Conservation (phyloP, 2,329 filamentous ascomycete species). For the Chalara sp. region DNA sequence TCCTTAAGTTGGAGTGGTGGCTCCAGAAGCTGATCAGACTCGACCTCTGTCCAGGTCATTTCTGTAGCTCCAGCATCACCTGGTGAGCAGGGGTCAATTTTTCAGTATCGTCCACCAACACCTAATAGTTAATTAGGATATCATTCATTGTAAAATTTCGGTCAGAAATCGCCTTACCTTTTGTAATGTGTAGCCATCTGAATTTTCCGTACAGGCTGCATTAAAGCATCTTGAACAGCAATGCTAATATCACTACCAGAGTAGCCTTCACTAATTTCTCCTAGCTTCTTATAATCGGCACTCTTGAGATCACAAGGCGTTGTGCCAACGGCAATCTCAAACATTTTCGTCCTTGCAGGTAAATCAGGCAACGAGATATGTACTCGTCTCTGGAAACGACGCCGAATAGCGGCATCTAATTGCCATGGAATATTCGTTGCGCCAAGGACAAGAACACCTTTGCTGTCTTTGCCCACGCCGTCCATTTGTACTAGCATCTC, state of each 20-base stretch:
- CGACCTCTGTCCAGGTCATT: conserved; percentile 88
- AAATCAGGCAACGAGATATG: conserved; percentile 90
- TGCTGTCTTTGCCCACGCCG: conserved; percentile 92
- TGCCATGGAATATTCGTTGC: conserved; percentile 99
- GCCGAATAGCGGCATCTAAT: conserved; percentile 88
- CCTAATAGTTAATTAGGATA: conserved; percentile 36
- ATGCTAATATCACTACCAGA: conserved; percentile 95
- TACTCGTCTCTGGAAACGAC: conserved; percentile 91
- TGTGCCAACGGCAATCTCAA: conserved; percentile 81
- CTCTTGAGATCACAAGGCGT: conserved; percentile 79
- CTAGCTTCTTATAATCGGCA: conserved; percentile 74
- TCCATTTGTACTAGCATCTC: conserved; percentile 99
- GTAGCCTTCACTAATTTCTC: conserved; percentile 82
- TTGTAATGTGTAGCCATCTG: conserved; percentile 98
- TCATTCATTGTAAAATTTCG: too few species aligned
- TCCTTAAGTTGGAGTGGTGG: conserved; percentile 84
- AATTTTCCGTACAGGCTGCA: conserved; percentile 96
- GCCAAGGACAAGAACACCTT: conserved; percentile 87
- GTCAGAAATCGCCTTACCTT: conserved; percentile 46
- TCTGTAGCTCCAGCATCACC: conserved; percentile 80
- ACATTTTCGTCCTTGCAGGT: conserved; percentile 76
- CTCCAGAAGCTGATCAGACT: conserved; percentile 77
- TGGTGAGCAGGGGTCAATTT: conserved; percentile 85
- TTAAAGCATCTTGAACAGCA: conserved; percentile 89
- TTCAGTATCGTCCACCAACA: conserved; percentile 58